These are phyloP conservation scores for Zelopaecilomyces penicillatus DNA, from an alignment of 2,329 filamentous ascomycete species.

Conservation along the genomic window DNA sequence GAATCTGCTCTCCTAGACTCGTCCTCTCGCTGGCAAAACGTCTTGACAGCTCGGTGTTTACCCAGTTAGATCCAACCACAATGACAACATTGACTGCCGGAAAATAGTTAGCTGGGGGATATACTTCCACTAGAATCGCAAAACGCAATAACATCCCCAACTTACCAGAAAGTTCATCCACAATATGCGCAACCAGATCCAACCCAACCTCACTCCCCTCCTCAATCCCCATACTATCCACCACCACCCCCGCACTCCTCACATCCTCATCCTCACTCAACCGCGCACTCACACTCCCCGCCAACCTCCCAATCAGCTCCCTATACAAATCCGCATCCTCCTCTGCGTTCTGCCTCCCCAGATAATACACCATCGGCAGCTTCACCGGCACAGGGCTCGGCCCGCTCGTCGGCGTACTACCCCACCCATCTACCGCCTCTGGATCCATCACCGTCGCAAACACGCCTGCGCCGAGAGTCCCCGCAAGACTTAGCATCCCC, in stretches of 20 bases:
- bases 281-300: constrained; percentile 67
- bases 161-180: constrained; percentile 45
- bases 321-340: constrained; percentile 67
- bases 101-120: neutral
- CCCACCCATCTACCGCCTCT: constrained; percentile 72
- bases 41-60: constrained; percentile 66
- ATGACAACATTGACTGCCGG: constrained; percentile 67
- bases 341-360: constrained; percentile 64
- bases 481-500: constrained; percentile 67
- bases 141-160: neutral
- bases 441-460: constrained; percentile 84
- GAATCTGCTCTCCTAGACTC: constrained; percentile 57
- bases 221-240: constrained; percentile 71
- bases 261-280: constrained; percentile 67
- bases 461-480: constrained; percentile 76
- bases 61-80: constrained; percentile 68
- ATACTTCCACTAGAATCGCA: neutral
- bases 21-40: constrained; percentile 53
- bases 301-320: constrained; percentile 65
- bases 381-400: constrained; percentile 85
- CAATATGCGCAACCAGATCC: constrained; percentile 73
- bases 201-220: constrained; percentile 58
- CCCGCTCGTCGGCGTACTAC: constrained; percentile 81
- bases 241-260: constrained; percentile 67
- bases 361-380: constrained; percentile 84